phyloP scores from a whole-genome alignment of 352 stramenopile species.

The Phytophthora melonis region DNA sequence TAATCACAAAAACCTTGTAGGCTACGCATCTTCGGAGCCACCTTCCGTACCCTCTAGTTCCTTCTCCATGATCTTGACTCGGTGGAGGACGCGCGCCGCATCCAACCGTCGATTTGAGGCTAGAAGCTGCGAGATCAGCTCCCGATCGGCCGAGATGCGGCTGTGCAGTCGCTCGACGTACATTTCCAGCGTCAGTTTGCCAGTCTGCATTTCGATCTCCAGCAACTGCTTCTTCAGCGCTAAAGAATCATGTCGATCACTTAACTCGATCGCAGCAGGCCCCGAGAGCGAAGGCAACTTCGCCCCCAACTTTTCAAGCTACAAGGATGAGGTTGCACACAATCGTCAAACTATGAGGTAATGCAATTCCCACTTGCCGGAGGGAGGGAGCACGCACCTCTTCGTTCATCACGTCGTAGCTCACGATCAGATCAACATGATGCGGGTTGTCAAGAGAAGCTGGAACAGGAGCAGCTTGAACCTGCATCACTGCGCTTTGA shows the following conservation, averaged over 20 bases:
- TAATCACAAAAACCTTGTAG: not conserved
- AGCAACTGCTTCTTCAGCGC: conserved; percentile 83
- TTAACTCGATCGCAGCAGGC: conserved; percentile 42
- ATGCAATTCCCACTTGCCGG: not conserved
- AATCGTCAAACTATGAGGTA: conserved; percentile 4
- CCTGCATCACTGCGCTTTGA: not conserved
- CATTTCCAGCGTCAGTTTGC: conserved; percentile 77
- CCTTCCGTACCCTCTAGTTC: conserved; percentile 61
- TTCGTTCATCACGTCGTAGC: conserved; percentile 89
- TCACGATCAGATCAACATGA: conserved; percentile 77
- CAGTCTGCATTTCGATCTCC: conserved; percentile 87
- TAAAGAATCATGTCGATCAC: conserved; percentile 73
- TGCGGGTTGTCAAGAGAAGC: conserved; percentile 51
- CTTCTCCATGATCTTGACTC: conserved; percentile 84
- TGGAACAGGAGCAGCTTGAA: conserved; percentile 6
- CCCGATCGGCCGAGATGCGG: conserved; percentile 62
- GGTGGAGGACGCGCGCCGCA: conserved; percentile 74
- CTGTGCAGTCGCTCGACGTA: conserved; percentile 64
- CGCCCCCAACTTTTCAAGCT: conserved; percentile 75
- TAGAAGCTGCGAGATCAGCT: conserved; percentile 57
- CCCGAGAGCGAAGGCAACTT: conserved; percentile 57
- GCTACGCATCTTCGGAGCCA: conserved; percentile 24
- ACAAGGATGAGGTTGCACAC: conserved; percentile 1
- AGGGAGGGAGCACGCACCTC: conserved; percentile 52
- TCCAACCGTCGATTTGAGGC: conserved; percentile 54